Conservation (phyloP, 1,284 basidiomycete species). For the Macrocystidia cucumis region DNA sequence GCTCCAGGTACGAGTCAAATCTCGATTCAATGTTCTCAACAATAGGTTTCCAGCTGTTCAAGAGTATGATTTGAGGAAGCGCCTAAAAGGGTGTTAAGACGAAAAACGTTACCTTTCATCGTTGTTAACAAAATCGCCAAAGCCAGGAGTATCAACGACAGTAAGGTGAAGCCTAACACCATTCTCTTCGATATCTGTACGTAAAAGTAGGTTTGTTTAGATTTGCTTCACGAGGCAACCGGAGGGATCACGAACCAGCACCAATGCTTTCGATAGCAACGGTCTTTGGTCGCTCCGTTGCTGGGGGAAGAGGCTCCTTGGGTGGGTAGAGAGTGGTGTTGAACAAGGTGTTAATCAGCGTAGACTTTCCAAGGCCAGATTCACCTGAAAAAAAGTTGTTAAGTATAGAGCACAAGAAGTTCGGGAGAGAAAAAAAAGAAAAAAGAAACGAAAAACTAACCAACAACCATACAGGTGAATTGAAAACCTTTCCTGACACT, state of each 20-base stretch:
- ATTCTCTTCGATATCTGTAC: slow-evolving; percentile 92
- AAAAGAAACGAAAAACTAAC: slow-evolving; percentile 42
- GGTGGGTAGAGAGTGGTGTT: slow-evolving; percentile 89
- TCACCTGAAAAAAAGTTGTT: slow-evolving; percentile 61
- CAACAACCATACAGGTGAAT: slow-evolving; percentile 95
- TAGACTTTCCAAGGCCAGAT: slow-evolving; percentile 96
- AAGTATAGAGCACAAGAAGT: slow-evolving; percentile 15
- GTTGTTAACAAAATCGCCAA: slow-evolving; percentile 97
- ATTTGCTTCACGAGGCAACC: slow-evolving; percentile 11
- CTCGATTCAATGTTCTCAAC: slow-evolving; percentile 95
- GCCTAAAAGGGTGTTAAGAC: slow-evolving; percentile 11
- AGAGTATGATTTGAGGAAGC: slow-evolving; percentile 10
- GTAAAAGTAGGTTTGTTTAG: slow-evolving; percentile 20
- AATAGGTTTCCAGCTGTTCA: slow-evolving; percentile 88
- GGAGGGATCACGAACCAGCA: slow-evolving; percentile 55
- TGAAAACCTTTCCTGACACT: slow-evolving; percentile 96
- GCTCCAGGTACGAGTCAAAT: slow-evolving; percentile 94
- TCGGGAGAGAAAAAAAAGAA: slow-evolving; percentile 15
- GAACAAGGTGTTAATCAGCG: slow-evolving; percentile 96
- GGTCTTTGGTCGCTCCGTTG: slow-evolving; percentile 83
- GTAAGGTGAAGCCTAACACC: slow-evolving; percentile 91
- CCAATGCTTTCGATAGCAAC: slow-evolving; percentile 95
- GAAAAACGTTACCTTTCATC: slow-evolving; percentile 70
- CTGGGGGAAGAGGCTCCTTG: slow-evolving; percentile 77
- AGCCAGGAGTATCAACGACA: slow-evolving; percentile 97